phyloP scores from a whole-genome alignment of 108 stramenopile genomes.

The Chaetoceros tenuissimus region DNA sequence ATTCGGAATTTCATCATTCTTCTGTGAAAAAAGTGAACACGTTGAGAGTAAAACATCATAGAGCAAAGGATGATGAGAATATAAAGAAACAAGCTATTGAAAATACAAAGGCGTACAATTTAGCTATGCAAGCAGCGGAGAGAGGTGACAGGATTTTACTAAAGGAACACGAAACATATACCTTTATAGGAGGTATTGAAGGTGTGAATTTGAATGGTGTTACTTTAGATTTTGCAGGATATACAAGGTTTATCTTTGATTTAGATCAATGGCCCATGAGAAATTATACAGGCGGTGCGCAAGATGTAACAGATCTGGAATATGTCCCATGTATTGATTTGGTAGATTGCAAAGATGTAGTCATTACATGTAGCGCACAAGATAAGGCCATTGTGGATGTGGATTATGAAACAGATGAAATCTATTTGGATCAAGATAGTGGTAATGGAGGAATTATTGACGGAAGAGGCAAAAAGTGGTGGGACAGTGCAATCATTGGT shows the following conservation, averaged over 20 bases:
- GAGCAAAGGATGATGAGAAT: neutral
- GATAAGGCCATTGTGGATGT: slow-evolving; percentile 5
- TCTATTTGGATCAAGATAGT: neutral
- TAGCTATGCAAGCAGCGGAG: slow-evolving; percentile 8
- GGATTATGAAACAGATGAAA: slow-evolving; percentile 3
- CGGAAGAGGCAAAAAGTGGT: slow-evolving; percentile 24
- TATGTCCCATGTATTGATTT: slow-evolving; percentile 33
- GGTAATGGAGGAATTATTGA: slow-evolving; percentile 18
- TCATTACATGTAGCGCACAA: slow-evolving; percentile 9
- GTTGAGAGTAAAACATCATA: neutral
- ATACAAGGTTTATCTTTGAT: slow-evolving; percentile 7
- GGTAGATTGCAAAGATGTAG: slow-evolving; percentile 11
- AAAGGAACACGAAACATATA: slow-evolving; percentile 3
- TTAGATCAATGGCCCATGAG: slow-evolving; percentile 2
- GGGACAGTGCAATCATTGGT: slow-evolving; percentile 15
- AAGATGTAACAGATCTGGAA: neutral
- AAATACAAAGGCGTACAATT: slow-evolving; percentile 14
- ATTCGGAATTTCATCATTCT: neutral
- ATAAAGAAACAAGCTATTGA: slow-evolving; percentile 1
- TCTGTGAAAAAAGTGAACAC: neutral
- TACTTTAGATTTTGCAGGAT: slow-evolving; percentile 14
- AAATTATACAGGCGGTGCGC: slow-evolving; percentile 6
- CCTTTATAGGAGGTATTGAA: slow-evolving; percentile 14
- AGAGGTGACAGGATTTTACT: slow-evolving; percentile 10
- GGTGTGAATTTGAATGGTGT: slow-evolving; percentile 6